Conservation (phyloP, 2,329 filamentous ascomycete species). For the Scolecobasidium constrictum region DNA sequence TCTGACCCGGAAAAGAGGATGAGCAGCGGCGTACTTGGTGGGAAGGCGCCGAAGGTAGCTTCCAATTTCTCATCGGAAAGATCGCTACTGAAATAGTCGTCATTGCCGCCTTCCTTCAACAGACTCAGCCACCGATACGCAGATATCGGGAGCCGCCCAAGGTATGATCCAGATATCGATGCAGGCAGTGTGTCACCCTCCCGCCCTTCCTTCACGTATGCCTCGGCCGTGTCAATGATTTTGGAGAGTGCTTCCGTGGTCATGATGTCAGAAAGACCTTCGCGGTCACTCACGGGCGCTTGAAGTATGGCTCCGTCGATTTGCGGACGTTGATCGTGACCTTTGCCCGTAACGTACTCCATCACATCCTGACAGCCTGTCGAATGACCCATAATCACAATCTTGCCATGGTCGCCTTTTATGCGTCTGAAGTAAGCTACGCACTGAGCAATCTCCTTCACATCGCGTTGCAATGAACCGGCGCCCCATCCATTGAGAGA, state of each 20-base stretch:
- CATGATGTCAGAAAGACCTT: constrained; percentile 43
- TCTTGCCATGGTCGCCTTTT: constrained; percentile 32
- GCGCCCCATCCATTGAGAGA: constrained; percentile 46
- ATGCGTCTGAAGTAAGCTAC: constrained; percentile 37
- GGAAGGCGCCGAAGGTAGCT: constrained; percentile 55
- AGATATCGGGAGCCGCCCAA: constrained; percentile 28
- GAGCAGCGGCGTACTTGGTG: constrained; percentile 42
- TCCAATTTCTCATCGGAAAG: constrained; percentile 47
- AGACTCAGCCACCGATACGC: constrained; percentile 50
- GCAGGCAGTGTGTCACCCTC: constrained; percentile 44
- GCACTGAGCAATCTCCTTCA: constrained; percentile 40
- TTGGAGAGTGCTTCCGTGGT: constrained; percentile 25
- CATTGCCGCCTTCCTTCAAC: constrained; percentile 52
- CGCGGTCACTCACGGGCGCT: constrained; percentile 67
- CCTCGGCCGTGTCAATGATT: constrained; percentile 38
- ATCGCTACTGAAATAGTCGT: constrained; percentile 83
- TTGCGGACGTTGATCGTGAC: constrained; percentile 27
- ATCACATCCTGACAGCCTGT: constrained; percentile 60
- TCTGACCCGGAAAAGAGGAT: constrained; percentile 57
- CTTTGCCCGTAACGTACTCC: constrained; percentile 39
- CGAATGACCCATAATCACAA: constrained; percentile 60
- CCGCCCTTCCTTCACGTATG: constrained; percentile 45
- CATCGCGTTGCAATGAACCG: constrained; percentile 41
- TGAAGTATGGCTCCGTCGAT: constrained; percentile 73
- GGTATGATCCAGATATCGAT: constrained; percentile 19